phyloP scores from a whole-genome alignment of 2,329 filamentous ascomycete genomes.

The Rugonectria rugulosa region DNA sequence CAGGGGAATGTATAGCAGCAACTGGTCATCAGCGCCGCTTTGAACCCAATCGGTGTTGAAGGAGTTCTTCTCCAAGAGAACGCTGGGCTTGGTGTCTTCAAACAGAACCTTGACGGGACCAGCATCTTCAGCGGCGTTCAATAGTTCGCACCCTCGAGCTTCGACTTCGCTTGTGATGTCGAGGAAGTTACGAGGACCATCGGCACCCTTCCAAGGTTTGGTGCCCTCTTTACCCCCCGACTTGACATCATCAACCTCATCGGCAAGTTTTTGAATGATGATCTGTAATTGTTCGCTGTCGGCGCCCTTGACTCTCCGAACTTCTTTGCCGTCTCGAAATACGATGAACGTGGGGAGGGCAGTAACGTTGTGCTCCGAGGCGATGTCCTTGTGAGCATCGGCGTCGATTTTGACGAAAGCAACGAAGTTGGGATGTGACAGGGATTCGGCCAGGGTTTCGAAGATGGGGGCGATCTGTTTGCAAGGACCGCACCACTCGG shows the following conservation, averaged over 20 bases:
- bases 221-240: constrained; percentile 47
- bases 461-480: constrained; percentile 84
- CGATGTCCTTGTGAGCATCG: constrained; percentile 77
- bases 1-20: constrained; percentile 93
- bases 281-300: constrained; percentile 74
- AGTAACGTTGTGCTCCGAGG: constrained; percentile 75
- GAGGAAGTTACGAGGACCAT: constrained; percentile 78
- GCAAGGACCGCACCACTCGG: constrained; percentile 87
- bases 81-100: constrained; percentile 70
- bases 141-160: constrained; percentile 78
- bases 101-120: constrained; percentile 79
- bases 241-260: constrained; percentile 65
- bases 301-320: constrained; percentile 76
- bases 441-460: constrained; percentile 74
- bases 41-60: constrained; percentile 82
- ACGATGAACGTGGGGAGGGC: constrained; percentile 92
- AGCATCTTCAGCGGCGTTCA: constrained; percentile 84
- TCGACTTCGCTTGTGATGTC: constrained; percentile 88
- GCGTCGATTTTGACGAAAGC: constrained; percentile 90
- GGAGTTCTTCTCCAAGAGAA: constrained; percentile 61
- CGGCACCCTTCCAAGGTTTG: constrained; percentile 77
- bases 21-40: constrained; percentile 95
- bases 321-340: constrained; percentile 74
- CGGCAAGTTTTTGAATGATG: constrained; percentile 74
- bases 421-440: constrained; percentile 76